Conservation (phyloP, 306 rosid species). For the Citrullus colocynthis region DNA sequence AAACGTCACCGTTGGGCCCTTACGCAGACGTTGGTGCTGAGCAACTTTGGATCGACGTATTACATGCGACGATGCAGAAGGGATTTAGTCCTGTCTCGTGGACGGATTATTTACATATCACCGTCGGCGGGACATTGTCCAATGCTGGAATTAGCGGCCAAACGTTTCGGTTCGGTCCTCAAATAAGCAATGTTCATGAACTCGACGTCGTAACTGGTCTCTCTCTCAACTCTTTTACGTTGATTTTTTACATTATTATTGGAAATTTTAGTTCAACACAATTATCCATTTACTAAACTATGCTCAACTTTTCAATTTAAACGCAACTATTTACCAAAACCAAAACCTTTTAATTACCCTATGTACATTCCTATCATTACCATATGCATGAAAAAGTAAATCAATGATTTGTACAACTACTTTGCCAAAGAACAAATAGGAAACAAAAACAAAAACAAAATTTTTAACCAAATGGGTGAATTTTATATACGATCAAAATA, state of each 20-base stretch:
- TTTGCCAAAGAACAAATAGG: too few species aligned
- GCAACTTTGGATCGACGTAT: slow-evolving; percentile 65
- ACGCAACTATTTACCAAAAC: not conserved
- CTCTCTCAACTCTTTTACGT: not conserved
- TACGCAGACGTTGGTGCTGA: slow-evolving; percentile 78
- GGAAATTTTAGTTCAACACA: too few species aligned
- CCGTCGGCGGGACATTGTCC: slow-evolving; percentile 79
- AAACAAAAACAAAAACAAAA: too few species aligned
- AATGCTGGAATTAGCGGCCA: slow-evolving; percentile 96
- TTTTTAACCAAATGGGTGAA: too few species aligned
- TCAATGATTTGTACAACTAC: too few species aligned
- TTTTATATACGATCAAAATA: too few species aligned
- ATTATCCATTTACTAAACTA: too few species aligned
- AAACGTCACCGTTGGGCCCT: slow-evolving; percentile 1
- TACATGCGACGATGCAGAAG: slow-evolving; percentile 29
- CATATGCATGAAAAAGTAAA: not conserved
- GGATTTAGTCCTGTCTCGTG: slow-evolving; percentile 61
- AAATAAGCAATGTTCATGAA: slow-evolving; percentile 55
- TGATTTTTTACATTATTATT: not conserved
- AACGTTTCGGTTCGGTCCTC: slow-evolving; percentile 65
- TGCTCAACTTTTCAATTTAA: not conserved
- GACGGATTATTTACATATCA: slow-evolving; percentile 66
- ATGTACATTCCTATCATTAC: not conserved
- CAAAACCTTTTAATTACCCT: too few species aligned
- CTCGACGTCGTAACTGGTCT: slow-evolving; percentile 70